Conservation (phyloP, 2,329 filamentous ascomycete genomes). For the Penicillium corylophilum region DNA sequence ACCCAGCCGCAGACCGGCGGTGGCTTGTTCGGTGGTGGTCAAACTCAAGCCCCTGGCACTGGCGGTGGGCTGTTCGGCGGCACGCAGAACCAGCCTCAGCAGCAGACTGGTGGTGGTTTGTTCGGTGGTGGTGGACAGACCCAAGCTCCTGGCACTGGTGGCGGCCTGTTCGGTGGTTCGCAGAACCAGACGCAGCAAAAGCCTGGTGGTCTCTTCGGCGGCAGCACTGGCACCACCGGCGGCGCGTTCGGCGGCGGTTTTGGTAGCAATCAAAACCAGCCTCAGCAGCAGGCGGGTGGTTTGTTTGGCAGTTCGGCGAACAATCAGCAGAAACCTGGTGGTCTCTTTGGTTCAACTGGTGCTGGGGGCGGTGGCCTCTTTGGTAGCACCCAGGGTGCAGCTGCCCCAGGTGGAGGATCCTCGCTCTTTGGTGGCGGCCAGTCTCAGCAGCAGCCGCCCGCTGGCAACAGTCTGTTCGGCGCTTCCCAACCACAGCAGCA, state of each 20-base stretch:
- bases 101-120: background rate
- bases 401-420: slow-evolving; percentile 36
- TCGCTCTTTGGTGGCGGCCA: slow-evolving; percentile 60
- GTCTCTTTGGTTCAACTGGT: slow-evolving; percentile 50
- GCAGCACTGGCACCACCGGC: slow-evolving; percentile 23
- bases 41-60: background rate
- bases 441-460: slow-evolving; percentile 35
- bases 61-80: background rate
- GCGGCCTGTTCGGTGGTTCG: slow-evolving; percentile 48
- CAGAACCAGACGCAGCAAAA: slow-evolving; percentile 23
- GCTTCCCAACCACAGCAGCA: slow-evolving; percentile 47
- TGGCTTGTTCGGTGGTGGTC: background rate
- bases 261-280: slow-evolving; percentile 45
- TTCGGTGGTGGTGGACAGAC: background rate
- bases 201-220: slow-evolving; percentile 23
- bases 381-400: slow-evolving; percentile 31
- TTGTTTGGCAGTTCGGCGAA: slow-evolving; percentile 46
- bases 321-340: slow-evolving; percentile 53
- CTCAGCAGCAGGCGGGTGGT: too few relatives aligned
- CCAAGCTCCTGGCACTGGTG: slow-evolving; percentile 35
- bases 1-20: background rate
- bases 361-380: slow-evolving; percentile 49
- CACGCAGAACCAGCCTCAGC: background rate
- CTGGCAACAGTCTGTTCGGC: slow-evolving; percentile 53
- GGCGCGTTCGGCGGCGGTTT: slow-evolving; percentile 40